Evolutionary conservation across 2,329 filamentous ascomycete genomes (phyloP), one percentile per base, ranked within the genome.

Genomic region (Xylaria sp.): DNA sequence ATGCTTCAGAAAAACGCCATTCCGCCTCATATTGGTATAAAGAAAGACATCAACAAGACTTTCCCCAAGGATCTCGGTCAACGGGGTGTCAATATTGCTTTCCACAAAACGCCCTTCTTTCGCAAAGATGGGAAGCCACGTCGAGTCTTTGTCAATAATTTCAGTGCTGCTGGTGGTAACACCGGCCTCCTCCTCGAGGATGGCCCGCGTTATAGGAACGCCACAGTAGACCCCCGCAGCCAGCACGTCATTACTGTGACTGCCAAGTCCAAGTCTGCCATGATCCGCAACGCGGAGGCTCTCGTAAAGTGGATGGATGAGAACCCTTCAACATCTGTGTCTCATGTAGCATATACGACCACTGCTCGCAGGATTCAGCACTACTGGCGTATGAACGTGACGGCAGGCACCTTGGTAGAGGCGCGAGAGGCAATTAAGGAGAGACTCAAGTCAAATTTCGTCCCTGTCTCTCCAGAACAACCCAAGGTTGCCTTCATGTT

Each of bases 101-200:
- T 83, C 64, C 78, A 86, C 66, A 72, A 80, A 52, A 84, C 82
- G 0, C 79, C 81, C 0, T 85, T 85, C 75, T 70, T 70, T 62
- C 79, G 86, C 53, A 77, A 75, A 31, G 78, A 84, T 50, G 79
- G 78, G 19, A 79, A 79, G 70, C 80, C 79, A 2, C 77, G 82
- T 28, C 75, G 78, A 4, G 77, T 84, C 8, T 84, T 85, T 61
- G 74, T 90, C 65, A 92, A 92, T 78, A 90, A 90, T 77, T 91
- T 90, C 72, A 86, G 85, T 65, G 89, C 89, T 6, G 87, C 89
- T 56, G 89, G 89, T 67, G 89, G 89, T 35, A 92, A 92, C 75
- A 90, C 89, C 1, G 85, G 87, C 15, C 73, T 91, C 23, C 74
- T 92, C 6, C 70, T 92, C 1, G 86, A 91, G 70, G 88, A 91